phyloP scores from a whole-genome alignment of 2,329 filamentous ascomycete species.

The Penicillium polonicum region DNA sequence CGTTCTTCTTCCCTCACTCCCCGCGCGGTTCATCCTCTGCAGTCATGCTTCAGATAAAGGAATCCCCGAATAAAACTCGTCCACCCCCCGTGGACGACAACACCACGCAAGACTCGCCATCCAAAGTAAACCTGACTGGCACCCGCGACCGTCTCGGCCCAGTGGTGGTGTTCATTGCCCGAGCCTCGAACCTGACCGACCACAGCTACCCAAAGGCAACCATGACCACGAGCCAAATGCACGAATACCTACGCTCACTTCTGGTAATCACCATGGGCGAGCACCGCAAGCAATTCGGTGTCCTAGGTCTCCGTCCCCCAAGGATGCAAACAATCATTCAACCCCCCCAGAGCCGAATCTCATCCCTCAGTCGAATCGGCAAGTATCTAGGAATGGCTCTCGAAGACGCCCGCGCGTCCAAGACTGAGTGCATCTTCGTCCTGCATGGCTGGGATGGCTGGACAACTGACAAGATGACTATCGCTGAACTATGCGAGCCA shows the following conservation, averaged over 20 bases:
- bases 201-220: not conserved
- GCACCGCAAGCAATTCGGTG: conserved; percentile 3
- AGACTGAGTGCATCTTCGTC: conserved; percentile 3
- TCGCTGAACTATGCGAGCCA: not conserved
- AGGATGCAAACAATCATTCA: conserved; percentile 8
- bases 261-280: not conserved
- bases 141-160: not conserved
- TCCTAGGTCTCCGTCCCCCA: not conserved
- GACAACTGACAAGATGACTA: not conserved
- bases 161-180: conserved; percentile 4
- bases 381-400: not conserved
- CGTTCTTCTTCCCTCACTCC: not conserved
- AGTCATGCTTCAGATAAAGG: not conserved
- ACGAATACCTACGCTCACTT: conserved; percentile 3
- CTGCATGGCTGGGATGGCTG: conserved; percentile 5
- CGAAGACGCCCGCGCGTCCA: conserved; percentile 1
- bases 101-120: not conserved
- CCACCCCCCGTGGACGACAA: not conserved
- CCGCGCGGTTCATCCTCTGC: not conserved
- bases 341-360: not conserved
- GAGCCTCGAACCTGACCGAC: not conserved
- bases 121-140: not conserved
- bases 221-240: not conserved
- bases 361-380: not conserved
- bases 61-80: not conserved